Base-by-base conservation (phyloP, 2,329 filamentous ascomycete genomes). In the Colletotrichum sp. region DNA sequence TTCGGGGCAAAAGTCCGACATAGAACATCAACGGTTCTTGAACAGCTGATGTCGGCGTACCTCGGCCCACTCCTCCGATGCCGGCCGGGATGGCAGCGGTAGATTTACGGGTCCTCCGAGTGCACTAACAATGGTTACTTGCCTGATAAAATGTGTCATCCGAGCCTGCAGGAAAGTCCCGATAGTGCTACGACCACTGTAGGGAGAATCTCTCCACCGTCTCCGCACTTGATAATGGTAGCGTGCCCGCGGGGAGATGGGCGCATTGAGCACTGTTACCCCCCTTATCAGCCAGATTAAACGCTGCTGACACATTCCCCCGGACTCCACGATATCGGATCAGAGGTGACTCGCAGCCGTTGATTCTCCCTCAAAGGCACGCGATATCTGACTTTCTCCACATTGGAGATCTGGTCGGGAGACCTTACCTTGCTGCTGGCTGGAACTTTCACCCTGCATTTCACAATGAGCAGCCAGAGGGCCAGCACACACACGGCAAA, bases 401-500 rank as follows among this genome's bases (percentile, higher is more conserved):
- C 59, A n/a, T 13, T 21, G n/a, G 7, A 36, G 30, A 62, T 62
- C 59, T 62, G 28, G 5, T 30, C 18, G n/a, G 4, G 8, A 62
- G 30, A 34, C n/a, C 6, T 32, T 62, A 3, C 28, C 5, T 30
- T 62, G 32, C 32, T 16, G 18, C 28, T 62, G 18, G 30, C 18
- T n/a, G n/a, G 59, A 32, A 15, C 28, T 2, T 9, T 24, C 21
- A n/a, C 32, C 28, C n/a, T 32, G 59, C n/a, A 3, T 21, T 34
- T n/a, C 26, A 39, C 32, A 57, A 71, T 71, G 69, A 67, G 44
- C 18, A 66, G 8, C 3, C 69, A 67, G 34, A 71, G 49, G 30
- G 49, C 49, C 34, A 26, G 57, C 36, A 49, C 63, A 28, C 63
- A 60, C 64, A 30, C 65, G 34, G 52, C 70, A 2, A 81, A 81